Percentiles rank a stretch among this genome's conserved stretches.
These are phyloP conservation scores for Trypanosomatidae sp. DNA, from an alignment of 208 protist species.

Conservation along the genomic window DNA sequence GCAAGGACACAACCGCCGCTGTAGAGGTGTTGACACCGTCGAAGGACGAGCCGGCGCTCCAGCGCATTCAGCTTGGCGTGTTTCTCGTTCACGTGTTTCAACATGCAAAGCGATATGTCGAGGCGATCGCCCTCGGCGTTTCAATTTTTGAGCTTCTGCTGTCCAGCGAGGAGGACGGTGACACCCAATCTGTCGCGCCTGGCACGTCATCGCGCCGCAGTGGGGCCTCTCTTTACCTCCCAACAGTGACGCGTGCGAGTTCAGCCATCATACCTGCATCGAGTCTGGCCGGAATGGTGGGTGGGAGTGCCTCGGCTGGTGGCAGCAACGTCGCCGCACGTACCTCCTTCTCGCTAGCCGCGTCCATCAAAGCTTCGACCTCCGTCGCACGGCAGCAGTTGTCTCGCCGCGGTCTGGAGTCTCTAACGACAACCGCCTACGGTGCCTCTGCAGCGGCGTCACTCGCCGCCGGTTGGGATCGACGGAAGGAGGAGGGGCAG, in stretches of 20 bases:
- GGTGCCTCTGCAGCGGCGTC: slow-evolving; percentile 83
- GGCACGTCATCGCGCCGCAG: slow-evolving; percentile 41
- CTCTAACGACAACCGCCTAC: slow-evolving; percentile 81
- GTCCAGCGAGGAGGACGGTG: slow-evolving; percentile 79
- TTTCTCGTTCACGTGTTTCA: slow-evolving; percentile 73
- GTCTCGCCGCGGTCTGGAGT: slow-evolving; percentile 53
- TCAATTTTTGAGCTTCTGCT: slow-evolving; percentile 84
- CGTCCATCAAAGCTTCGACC: slow-evolving; percentile 71
- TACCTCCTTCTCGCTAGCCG: slow-evolving; percentile 67
- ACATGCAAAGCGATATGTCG: slow-evolving; percentile 55
- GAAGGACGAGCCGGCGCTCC: slow-evolving; percentile 63
- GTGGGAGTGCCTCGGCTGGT: slow-evolving; percentile 15
- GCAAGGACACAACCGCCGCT: slow-evolving; percentile 47
- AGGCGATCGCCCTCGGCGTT: slow-evolving; percentile 82
- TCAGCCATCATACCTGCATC: slow-evolving; percentile 84
- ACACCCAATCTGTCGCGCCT: slow-evolving; percentile 75
- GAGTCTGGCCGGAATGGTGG: slow-evolving; percentile 50
- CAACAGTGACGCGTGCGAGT: slow-evolving; percentile 76
- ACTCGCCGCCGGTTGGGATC: slow-evolving; percentile 55
- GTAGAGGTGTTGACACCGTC: slow-evolving; percentile 62
- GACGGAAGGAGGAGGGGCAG: slow-evolving; percentile 50
- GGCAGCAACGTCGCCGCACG: slow-evolving; percentile 24
- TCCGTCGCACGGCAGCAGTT: slow-evolving; percentile 68
- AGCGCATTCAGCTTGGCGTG: slow-evolving; percentile 83
- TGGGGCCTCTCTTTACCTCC: slow-evolving; percentile 52